Evolutionary conservation across 805 yeast genomes (phyloP), one percentile per base, ranked within the genome.

Genomic region (Cyberlindnera galapagoensis): DNA sequence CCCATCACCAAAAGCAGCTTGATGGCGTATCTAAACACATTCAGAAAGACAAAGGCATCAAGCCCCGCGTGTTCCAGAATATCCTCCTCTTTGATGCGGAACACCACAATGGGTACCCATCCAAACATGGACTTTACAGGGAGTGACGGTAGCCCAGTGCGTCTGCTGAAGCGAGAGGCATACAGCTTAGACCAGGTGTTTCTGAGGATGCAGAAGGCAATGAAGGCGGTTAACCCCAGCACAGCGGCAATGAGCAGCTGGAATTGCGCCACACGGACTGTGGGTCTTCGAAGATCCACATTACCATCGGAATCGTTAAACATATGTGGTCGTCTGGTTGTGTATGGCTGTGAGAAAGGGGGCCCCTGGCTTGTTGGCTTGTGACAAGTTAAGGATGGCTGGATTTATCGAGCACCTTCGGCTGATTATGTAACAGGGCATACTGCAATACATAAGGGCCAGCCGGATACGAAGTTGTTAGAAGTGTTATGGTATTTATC

Each of bases 31-130:
- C 83, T 80, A 69, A 92, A 92, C 54, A 90, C 88, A 4, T 87
- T 87, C 20, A 90, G 59, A 50, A 84, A 90, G 29, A 92, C 97
- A 59, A 73, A 87, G 1, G 97, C 97, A 60, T 90, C 98, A 26
- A 90, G 59, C 0, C 98, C 98, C 3, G 97, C 95, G 49, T 79
- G 80, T 39, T 86, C 90, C 31, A 90, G 65, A 3, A 92, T 71
- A 36, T 86, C 87, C 11, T 71, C 66, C 45, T 90, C 97, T 17
- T 69, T 64, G 13, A 88, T 76, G 9, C 57, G 56, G 51, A 71
- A 72, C 10, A 90, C 60, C 0, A 76, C 71, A n/a, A n/a, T n/a
- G 1, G 77, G 71, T 7, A 88, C 65, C 97, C 97, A 90, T 3
- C 88, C 87, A 46, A 87, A 80, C 9, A 82, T 52, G 3, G 84